phyloP scores from a whole-genome alignment of 192 early-diverging fungal genomes.

The Linnemannia exigua region DNA sequence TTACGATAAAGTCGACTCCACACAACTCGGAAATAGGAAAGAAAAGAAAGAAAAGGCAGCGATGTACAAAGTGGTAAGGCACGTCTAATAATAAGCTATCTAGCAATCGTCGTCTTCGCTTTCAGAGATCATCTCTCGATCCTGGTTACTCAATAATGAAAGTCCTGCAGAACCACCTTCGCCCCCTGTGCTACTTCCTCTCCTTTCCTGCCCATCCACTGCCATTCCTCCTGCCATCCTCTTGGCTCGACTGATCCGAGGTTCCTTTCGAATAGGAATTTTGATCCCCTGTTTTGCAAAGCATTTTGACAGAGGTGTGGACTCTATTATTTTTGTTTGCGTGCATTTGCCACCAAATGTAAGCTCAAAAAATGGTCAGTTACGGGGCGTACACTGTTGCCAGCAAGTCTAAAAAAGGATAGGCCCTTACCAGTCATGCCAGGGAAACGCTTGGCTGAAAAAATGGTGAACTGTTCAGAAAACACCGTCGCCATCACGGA shows the following conservation, averaged over 20 bases:
- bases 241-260: constrained; percentile 18
- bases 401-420: no score
- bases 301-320: constrained; percentile 78
- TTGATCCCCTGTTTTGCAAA: constrained; percentile 86
- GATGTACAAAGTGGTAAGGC: background rate
- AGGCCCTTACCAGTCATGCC: constrained; percentile 73
- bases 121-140: constrained; percentile 2
- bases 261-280: constrained; percentile 79
- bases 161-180: background rate
- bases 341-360: constrained; percentile 23
- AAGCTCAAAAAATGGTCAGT: background rate
- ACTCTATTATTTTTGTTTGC: constrained; percentile 60
- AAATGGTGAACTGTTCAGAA: constrained; percentile 77
- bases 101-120: constrained; percentile 20
- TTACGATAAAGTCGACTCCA: background rate
- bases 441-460: constrained; percentile 83
- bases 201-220: background rate
- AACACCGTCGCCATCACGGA: constrained; percentile 63
- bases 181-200: constrained; percentile 2
- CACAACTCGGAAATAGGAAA: no score
- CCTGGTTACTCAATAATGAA: background rate
- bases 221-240: background rate
- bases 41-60: background rate
- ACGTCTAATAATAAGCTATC: background rate
- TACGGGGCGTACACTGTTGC: no score